phyloP scores from a whole-genome alignment of 441 rosid species.

The Brassica hybrid region DNA sequence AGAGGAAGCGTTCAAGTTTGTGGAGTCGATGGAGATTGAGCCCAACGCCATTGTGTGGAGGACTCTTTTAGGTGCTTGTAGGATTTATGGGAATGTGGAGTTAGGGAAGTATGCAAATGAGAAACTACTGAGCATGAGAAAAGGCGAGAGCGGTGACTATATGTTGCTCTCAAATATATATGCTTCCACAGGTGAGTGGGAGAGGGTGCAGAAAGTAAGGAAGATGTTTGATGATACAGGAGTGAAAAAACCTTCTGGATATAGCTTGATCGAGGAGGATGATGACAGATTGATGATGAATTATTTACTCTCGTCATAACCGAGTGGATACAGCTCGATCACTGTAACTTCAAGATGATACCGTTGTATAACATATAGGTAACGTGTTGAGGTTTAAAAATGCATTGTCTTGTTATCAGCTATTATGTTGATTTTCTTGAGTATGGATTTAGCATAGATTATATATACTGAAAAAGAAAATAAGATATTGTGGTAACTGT shows the following conservation, averaged over 20 bases:
- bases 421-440: slow-evolving; percentile 4
- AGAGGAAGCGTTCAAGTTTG: slow-evolving; percentile 57
- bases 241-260: slow-evolving; percentile 54
- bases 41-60: slow-evolving; percentile 66
- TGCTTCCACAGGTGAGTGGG: slow-evolving; percentile 67
- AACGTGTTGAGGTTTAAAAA: too few relatives aligned
- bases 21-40: slow-evolving; percentile 52
- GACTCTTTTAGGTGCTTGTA: slow-evolving; percentile 61
- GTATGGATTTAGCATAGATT: slow-evolving; percentile 13
- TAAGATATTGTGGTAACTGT: not conserved
- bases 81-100: slow-evolving; percentile 54
- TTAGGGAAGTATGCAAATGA: slow-evolving; percentile 57
- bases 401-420: not conserved
- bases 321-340: too few relatives aligned
- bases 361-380: too few relatives aligned
- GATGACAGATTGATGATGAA: slow-evolving; percentile 48
- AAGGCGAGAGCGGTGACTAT: slow-evolving; percentile 60
- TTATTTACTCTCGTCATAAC: slow-evolving; percentile 42
- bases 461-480: not conserved
- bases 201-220: slow-evolving; percentile 56
- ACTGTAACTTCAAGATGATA: too few relatives aligned
- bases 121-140: slow-evolving; percentile 52
- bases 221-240: slow-evolving; percentile 60
- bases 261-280: slow-evolving; percentile 59
- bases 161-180: slow-evolving; percentile 64